phyloP scores from a whole-genome alignment of 1,284 basidiomycete species.

The Irpex rosettiformis region DNA sequence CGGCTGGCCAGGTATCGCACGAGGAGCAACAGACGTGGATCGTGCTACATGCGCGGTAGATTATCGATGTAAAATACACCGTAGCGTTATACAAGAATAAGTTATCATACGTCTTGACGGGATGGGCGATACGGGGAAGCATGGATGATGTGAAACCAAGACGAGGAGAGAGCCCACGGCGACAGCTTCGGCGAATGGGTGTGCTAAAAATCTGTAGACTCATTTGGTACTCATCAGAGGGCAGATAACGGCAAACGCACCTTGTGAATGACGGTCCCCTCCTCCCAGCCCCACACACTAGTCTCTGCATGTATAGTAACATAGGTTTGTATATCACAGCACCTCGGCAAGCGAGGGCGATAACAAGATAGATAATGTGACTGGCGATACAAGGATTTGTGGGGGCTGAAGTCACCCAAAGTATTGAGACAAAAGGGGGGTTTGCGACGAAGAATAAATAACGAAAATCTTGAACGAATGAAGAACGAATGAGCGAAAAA shows the following conservation, averaged over 20 bases:
- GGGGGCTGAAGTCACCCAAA: not conserved
- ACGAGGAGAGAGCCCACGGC: not conserved
- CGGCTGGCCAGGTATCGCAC: not conserved
- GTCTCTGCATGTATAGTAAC: not conserved
- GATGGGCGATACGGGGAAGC: not conserved
- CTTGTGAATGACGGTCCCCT: not conserved
- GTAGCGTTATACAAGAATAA: not conserved
- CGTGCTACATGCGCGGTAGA: not conserved
- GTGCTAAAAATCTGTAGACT: not conserved
- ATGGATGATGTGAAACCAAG: not conserved
- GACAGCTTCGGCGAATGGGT: not conserved
- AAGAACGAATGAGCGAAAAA: constrained; percentile 10
- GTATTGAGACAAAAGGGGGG: not conserved
- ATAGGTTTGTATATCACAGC: not conserved
- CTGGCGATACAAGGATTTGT: constrained; percentile 1
- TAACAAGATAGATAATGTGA: not conserved
- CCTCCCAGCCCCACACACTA: not conserved
- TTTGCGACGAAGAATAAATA: constrained; percentile 9
- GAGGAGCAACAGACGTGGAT: not conserved
- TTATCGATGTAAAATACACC: not conserved
- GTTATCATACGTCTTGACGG: not conserved
- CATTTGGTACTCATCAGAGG: not conserved
- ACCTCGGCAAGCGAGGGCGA: not conserved
- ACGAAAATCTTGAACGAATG: constrained; percentile 10
- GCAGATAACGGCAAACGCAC: not conserved